Percentiles rank a stretch among this genome's conserved stretches.
phyloP scores from a whole-genome alignment of 345 rosid genomes.

The Passiflora organensis region DNA sequence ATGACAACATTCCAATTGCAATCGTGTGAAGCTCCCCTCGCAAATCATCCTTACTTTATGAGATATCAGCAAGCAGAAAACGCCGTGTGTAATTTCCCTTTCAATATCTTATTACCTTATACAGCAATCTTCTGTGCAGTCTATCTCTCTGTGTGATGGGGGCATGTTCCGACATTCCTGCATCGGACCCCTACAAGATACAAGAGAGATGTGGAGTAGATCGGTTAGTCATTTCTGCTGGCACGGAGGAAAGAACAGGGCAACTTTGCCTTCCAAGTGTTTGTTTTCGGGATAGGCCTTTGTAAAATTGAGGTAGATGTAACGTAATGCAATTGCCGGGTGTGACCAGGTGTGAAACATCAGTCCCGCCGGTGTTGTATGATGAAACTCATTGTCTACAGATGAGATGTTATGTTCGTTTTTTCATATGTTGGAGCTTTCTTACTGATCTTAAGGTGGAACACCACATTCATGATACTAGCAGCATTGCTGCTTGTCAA shows the following conservation, averaged over 20 bases:
- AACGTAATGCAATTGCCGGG: slow-evolving; percentile 19
- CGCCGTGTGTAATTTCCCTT: slow-evolving; percentile 9
- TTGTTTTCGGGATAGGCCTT: slow-evolving; percentile 9
- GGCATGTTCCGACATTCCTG: slow-evolving; percentile 2
- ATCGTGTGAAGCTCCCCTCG: slow-evolving; percentile 31
- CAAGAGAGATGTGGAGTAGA: slow-evolving; percentile 13
- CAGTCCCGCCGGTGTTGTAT: slow-evolving; percentile 18
- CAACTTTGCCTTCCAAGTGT: not conserved
- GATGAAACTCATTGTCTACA: not conserved
- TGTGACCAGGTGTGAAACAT: slow-evolving; percentile 24
- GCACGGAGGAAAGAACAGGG: slow-evolving; percentile 1
- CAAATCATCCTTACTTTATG: slow-evolving; percentile 1
- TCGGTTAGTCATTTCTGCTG: slow-evolving; percentile 11
- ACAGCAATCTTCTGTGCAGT: slow-evolving; percentile 17
- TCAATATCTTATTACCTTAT: slow-evolving; percentile 4
- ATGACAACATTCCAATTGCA: slow-evolving; percentile 48
- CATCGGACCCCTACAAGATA: slow-evolving; percentile 2
- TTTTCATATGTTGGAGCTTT: not conserved
- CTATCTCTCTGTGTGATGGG: slow-evolving; percentile 13
- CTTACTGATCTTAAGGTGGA: not conserved
- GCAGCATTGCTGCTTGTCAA: no score
- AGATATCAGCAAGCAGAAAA: slow-evolving; percentile 8
- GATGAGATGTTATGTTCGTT: not conserved
- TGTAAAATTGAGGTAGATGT: slow-evolving; percentile 35
- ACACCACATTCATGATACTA: no score